Evolutionary conservation across 306 rosid genomes (phyloP), one percentile per base, ranked within the genome.

Genomic region (Crataegus laevigata): DNA sequence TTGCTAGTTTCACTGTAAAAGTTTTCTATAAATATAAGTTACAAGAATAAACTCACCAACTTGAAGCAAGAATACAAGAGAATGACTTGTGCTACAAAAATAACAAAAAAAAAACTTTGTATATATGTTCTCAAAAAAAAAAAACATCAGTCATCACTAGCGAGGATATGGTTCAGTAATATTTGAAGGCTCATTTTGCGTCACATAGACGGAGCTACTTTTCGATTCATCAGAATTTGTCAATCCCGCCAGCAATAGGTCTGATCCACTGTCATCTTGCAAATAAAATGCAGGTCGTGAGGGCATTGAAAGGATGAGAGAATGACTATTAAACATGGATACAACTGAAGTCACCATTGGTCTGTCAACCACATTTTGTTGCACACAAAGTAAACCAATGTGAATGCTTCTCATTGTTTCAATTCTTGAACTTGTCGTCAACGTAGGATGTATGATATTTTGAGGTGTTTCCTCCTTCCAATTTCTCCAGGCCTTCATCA

Each of bases 401-500:
- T 71, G 75, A 24, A 71, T 71, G 75, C 66, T 54, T 71, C 34
- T n/a, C 14, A 32, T 71, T 32, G 3, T 71, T 71, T 71, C 75
- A 15, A 13, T 54, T 55, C 34, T 22, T 71, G 66, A 71, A 3
- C 66, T 42, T 6, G 52, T 34, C 25, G 52, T 32, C 22, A 71
- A 55, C 36, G 4, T 34, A 8, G 75, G 34, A 34, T 71, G 66
- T 32, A 54, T 32, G 17, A 71, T 55, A 22, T 55, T 34, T 32
- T 5, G 12, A 71, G 57, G 8, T 55, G 50, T 34, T 13, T 71
- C 75, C n/a, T 34, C 52, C 65, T 50, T 71, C 75, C 75, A 71
- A 55, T 71, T 71, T 55, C 24, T 55, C 75, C 88, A 85, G 2
- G 69, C 74, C 82, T 55, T 34, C 4, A 12, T 15, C 10, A 54